Evolutionary conservation across 2,329 filamentous ascomycete genomes (phyloP), one percentile per base, ranked within the genome.

Genomic region (Bertia moriformis): DNA sequence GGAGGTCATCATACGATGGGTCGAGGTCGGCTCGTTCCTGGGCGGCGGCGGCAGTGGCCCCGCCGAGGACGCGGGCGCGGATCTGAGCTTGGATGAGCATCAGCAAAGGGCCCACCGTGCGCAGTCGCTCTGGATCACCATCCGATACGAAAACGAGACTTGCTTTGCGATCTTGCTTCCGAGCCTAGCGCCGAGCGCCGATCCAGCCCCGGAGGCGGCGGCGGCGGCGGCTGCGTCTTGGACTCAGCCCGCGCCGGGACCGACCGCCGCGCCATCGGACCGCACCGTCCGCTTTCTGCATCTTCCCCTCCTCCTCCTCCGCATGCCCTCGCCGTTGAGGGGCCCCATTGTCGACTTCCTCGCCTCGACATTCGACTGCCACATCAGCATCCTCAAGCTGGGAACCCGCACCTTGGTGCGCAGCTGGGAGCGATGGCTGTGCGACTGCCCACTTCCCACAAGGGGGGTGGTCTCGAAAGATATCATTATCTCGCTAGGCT

Each of bases 271-370:
- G 7, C 44, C 41, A 3, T 37, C 44, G 4, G 46, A 52, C 15
- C n/a, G n/a, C n/a, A 18, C 46, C 2, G 38, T 35, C 3, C 48
- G 50, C 1, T 74, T 74, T 39, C 22, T 69, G 3, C 50, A 60
- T 19, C 56, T 75, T 0, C 71, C 71, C 0, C 54, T 76, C 0
- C 55, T 76, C 2, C 54, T 77, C 1, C 51, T 73, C 19, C 62
- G 70, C 18, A 73, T 75, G 67, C 71, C 72, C 0, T 54, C 63
- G 3, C 53, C 68, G 2, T 54, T 76, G 1, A 71, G 70, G 45
- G 42, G 55, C 2, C 54, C 68, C 15, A 46, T 76, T 1, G 43
- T 59, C n/a, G 61, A 66, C 17, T 77, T 74, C 50, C 53, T 77
- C 10, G 58, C 62, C 3, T 61, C 53, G 32, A 64, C 63, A 0